These are phyloP conservation scores for Cadophora luteo-olivacea DNA, from an alignment of 2,329 filamentous ascomycete genomes.

Conservation along the genomic window DNA sequence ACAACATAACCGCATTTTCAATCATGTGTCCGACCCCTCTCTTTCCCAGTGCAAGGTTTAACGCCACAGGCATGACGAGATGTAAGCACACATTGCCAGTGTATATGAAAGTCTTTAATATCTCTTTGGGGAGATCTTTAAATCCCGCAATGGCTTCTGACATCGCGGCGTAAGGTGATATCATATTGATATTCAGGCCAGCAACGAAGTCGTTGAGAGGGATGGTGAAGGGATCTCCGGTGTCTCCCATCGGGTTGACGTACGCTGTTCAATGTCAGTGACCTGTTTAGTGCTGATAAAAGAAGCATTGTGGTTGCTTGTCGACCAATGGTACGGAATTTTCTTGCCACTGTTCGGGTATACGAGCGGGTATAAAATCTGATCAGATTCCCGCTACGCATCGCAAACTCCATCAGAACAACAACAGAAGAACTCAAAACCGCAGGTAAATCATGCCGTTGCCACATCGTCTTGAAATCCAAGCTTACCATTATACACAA, in stretches of 20 bases:
- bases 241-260: neutral
- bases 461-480: neutral
- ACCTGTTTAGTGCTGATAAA: too few relatives aligned
- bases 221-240: conserved; percentile 37
- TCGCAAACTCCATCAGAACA: too few relatives aligned
- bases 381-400: too few relatives aligned
- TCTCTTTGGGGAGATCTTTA: conserved; percentile 33
- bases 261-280: neutral
- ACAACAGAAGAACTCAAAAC: too few relatives aligned
- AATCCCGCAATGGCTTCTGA: conserved; percentile 48
- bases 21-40: conserved; percentile 46
- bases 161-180: conserved; percentile 48
- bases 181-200: conserved; percentile 48
- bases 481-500: conserved; percentile 50
- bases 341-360: too few relatives aligned
- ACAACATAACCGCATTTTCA: conserved; percentile 44
- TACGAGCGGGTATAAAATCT: too few relatives aligned
- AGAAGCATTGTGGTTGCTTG: too few relatives aligned
- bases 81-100: conserved; percentile 52
- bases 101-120: conserved; percentile 51
- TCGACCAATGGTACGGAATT: too few relatives aligned
- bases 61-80: conserved; percentile 40
- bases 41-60: conserved; percentile 50
- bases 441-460: too few relatives aligned
- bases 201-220: conserved; percentile 43